These are phyloP conservation scores for Arabidopsis suecica DNA, from an alignment of 345 rosid species.

Conservation along the genomic window DNA sequence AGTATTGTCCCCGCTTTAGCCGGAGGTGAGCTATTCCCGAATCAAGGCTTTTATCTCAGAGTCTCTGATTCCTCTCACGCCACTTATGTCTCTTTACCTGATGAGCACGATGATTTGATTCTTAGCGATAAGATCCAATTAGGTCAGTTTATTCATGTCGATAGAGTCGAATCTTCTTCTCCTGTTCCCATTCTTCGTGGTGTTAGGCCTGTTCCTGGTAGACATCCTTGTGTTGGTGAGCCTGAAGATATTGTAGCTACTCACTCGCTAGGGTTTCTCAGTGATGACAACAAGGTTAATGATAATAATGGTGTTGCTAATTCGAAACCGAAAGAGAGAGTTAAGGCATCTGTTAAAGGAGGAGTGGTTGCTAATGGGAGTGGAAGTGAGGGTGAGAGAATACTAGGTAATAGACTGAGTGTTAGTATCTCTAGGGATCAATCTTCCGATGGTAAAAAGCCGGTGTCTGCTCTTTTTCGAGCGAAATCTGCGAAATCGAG, in stretches of 20 bases:
- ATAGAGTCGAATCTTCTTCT: constrained; percentile 85
- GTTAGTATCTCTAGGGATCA: constrained; percentile 58
- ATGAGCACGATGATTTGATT: constrained; percentile 93
- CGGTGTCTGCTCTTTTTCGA: constrained; percentile 46
- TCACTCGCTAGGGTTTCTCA: constrained; percentile 73
- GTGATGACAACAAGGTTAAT: constrained; percentile 46
- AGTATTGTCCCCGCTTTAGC: constrained; percentile 98
- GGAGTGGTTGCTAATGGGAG: constrained; percentile 37
- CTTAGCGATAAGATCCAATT: constrained; percentile 92
- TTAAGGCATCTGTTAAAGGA: constrained; percentile 47
- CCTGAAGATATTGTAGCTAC: constrained; percentile 97
- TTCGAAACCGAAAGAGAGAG: constrained; percentile 54
- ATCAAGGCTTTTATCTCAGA: constrained; percentile 91
- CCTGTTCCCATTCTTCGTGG: constrained; percentile 94
- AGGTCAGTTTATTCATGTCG: constrained; percentile 97
- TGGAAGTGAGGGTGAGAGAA: constrained; percentile 59
- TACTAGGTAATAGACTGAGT: constrained; percentile 52
- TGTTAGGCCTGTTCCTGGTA: constrained; percentile 95
- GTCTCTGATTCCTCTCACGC: constrained; percentile 99
- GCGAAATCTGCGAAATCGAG: constrained; percentile 61
- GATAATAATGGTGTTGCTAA: constrained; percentile 38
- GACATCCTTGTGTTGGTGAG: constrained; percentile 93
- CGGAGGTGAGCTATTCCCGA: constrained; percentile 90
- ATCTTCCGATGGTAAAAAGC: constrained; percentile 47
- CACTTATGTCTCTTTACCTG: constrained; percentile 90